A percentile compares a stretch with the other conserved stretches of the same genome.
Conservation (phyloP, 1,284 basidiomycete species). For the Marasmius fiardii region DNA sequence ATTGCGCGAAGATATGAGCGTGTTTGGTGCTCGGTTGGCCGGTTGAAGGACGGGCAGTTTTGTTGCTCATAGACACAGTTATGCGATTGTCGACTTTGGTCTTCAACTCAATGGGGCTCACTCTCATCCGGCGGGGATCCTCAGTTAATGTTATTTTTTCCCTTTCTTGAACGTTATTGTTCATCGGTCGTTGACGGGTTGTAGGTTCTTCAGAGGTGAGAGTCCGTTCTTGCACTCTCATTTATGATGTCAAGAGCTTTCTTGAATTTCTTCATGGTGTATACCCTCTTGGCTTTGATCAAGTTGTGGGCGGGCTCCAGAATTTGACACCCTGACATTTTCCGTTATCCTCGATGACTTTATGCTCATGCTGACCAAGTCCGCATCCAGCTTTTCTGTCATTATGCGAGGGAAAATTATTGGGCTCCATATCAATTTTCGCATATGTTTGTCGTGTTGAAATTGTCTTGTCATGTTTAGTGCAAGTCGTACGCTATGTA, state of each 20-base stretch:
- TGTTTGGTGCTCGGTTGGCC: constrained; percentile 40
- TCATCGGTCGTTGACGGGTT: constrained; percentile 21
- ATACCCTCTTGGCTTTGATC: constrained; percentile 43
- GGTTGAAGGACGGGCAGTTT: constrained; percentile 34
- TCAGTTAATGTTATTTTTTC: constrained; percentile 49
- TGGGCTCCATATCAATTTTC: too few species aligned
- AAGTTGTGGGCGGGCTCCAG: constrained; percentile 63
- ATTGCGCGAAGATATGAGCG: constrained; percentile 77
- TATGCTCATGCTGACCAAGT: not conserved
- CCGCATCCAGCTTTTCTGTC: too few species aligned
- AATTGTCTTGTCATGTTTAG: too few species aligned
- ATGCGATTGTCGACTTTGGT: constrained; percentile 68
- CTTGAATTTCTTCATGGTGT: constrained; percentile 89
- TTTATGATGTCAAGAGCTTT: constrained; percentile 50
- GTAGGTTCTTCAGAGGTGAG: constrained; percentile 17
- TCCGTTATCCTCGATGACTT: constrained; percentile 21
- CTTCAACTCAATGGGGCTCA: constrained; percentile 88
- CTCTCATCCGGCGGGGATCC: constrained; percentile 61
- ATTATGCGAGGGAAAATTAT: too few species aligned
- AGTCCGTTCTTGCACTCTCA: constrained; percentile 27
- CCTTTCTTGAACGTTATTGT: constrained; percentile 46
- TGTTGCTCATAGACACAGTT: constrained; percentile 85
- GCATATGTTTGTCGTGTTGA: too few species aligned
- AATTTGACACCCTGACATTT: constrained; percentile 74
- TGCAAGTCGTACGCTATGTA: not conserved